Evolutionary conservation across 1,284 basidiomycete genomes (phyloP).

Genomic region (Spongispora temasekensis): DNA sequence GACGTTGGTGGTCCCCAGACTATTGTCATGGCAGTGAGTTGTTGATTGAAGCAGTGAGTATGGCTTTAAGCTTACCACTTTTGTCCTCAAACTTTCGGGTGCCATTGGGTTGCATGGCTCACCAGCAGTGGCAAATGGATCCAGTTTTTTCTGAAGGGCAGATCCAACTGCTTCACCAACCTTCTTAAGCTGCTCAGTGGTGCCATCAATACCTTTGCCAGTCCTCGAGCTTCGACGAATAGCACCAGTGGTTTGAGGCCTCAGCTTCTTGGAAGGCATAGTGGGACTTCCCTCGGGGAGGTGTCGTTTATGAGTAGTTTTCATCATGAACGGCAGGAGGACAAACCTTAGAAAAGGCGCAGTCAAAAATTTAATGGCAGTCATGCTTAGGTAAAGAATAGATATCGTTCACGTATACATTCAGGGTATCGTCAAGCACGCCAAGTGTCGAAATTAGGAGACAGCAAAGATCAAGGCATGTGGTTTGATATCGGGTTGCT

Average conservation of each 20-base stretch:
- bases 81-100: not conserved
- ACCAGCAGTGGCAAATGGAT: not conserved
- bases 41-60: not conserved
- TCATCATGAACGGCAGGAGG: not conserved
- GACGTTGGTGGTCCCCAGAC: not conserved
- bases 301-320: not conserved
- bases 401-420: too few species aligned
- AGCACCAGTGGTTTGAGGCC: not conserved
- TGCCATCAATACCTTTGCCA: not conserved
- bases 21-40: not conserved
- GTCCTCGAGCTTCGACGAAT: not conserved
- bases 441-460: too few species aligned
- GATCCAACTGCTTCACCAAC: not conserved
- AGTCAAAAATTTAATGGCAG: too few species aligned
- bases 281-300: not conserved
- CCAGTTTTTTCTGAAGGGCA: not conserved
- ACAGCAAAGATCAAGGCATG: too few species aligned
- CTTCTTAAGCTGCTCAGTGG: not conserved
- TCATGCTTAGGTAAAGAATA: too few species aligned
- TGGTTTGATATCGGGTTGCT: too few species aligned
- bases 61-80: not conserved
- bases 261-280: not conserved
- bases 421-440: too few species aligned
- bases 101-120: not conserved
- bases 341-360: too few species aligned